These are phyloP conservation scores for Halophytophthora batemanensis DNA, from an alignment of 352 stramenopile genomes.

Conservation along the genomic window DNA sequence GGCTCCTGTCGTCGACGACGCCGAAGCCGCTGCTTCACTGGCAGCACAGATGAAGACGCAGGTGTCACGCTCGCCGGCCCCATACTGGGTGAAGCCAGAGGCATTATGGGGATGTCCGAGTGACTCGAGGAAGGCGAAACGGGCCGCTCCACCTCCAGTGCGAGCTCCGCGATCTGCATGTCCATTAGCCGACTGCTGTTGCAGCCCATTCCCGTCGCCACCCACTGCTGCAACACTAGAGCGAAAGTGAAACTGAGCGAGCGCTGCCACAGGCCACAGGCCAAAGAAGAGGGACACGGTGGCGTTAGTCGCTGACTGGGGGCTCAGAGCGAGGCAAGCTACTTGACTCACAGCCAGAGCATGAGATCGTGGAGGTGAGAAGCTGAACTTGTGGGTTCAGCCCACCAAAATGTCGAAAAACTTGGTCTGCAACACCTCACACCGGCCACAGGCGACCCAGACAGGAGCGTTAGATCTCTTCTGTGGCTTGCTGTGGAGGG, in stretches of 20 bases:
- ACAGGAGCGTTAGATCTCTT: no score
- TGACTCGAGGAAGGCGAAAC: slow-evolving; percentile 22
- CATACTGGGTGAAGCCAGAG: slow-evolving; percentile 18
- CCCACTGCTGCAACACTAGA: no score
- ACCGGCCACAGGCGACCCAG: no score
- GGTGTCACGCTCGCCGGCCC: slow-evolving; percentile 9
- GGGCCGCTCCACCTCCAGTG: slow-evolving; percentile 17
- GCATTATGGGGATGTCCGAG: slow-evolving; percentile 18
- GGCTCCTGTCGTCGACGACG: slow-evolving; percentile 22
- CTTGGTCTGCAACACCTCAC: no score
- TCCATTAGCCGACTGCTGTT: slow-evolving; percentile 21
- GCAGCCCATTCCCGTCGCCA: slow-evolving; percentile 31
- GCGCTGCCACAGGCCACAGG: no score
- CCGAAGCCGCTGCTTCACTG: slow-evolving; percentile 11
- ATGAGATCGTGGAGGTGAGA: background rate
- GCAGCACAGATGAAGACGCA: slow-evolving; percentile 13
- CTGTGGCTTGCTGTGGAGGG: no score
- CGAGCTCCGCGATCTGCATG: slow-evolving; percentile 19
- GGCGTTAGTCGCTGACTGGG: no score
- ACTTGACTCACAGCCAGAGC: no score
- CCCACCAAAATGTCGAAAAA: slow-evolving; percentile 1
- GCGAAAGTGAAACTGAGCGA: no score
- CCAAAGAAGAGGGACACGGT: no score
- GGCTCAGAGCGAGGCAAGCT: slow-evolving; percentile 1
- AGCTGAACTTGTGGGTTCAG: slow-evolving; percentile 3